These are phyloP conservation scores for Porcisia deanei DNA, from an alignment of 208 protist genomes.

Conservation along the genomic window DNA sequence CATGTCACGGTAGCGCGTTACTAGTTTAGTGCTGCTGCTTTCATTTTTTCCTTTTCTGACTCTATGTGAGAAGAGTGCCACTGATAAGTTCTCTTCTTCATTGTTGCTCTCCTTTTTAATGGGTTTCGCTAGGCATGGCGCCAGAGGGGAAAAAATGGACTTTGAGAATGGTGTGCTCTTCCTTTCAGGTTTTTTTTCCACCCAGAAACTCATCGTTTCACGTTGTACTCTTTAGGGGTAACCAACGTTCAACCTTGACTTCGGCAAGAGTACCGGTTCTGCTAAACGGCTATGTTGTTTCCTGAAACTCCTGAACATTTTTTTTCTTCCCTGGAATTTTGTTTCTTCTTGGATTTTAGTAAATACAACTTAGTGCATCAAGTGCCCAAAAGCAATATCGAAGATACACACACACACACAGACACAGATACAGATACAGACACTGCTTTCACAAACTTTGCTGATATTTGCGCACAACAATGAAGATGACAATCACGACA, in stretches of 20 bases:
- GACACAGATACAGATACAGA: background rate
- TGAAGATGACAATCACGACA: constrained; percentile 22
- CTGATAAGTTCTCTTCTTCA: background rate
- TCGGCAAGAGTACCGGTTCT: background rate
- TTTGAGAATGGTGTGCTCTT: too few relatives aligned
- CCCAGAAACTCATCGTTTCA: background rate
- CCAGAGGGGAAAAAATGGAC: background rate
- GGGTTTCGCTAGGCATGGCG: background rate
- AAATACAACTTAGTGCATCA: background rate
- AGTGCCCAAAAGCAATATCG: background rate
- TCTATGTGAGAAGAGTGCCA: background rate
- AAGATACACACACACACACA: background rate
- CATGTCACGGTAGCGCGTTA: background rate
- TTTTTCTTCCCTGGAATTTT: background rate
- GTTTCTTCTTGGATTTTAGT: background rate
- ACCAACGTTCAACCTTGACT: too few relatives aligned
- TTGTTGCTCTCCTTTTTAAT: background rate
- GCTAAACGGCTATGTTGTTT: background rate
- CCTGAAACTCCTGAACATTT: background rate
- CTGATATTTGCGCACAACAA: background rate
- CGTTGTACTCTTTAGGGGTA: too few relatives aligned
- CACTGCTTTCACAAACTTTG: background rate
- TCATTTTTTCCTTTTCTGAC: background rate
- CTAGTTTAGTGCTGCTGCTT: background rate
- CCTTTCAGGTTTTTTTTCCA: background rate